Evolutionary conservation across 2,329 filamentous ascomycete genomes (phyloP).

Genomic region (Sporothrix protearum): DNA sequence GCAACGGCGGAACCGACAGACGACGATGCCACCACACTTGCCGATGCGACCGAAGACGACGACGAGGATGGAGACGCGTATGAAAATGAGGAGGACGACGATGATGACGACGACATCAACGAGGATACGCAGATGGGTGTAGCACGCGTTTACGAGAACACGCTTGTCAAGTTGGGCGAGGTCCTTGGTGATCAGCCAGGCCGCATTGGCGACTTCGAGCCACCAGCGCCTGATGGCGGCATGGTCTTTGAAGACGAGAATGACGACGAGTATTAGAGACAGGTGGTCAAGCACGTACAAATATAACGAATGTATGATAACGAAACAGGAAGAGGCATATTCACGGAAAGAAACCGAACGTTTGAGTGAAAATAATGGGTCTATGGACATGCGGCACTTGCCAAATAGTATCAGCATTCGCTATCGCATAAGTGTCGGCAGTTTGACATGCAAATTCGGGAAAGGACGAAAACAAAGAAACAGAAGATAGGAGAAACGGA

Average conservation of each 20-base stretch:
- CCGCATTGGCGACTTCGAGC: constrained; percentile 20
- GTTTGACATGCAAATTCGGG: background rate
- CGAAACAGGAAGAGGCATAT: background rate
- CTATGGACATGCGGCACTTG: background rate
- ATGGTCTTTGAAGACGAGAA: constrained; percentile 13
- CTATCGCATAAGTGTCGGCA: background rate
- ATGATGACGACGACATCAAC: constrained; percentile 36
- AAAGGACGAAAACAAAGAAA: too few species aligned
- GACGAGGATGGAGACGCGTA: background rate
- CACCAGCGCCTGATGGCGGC: background rate
- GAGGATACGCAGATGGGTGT: constrained; percentile 60
- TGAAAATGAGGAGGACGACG: constrained; percentile 34
- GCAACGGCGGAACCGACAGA: constrained; percentile 34
- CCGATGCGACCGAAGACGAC: background rate
- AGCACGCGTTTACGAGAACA: constrained; percentile 74
- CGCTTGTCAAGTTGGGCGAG: constrained; percentile 70
- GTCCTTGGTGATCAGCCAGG: constrained; percentile 49
- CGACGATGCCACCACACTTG: background rate
- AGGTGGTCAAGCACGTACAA: too few species aligned
- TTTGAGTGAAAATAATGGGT: background rate
- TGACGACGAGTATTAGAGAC: constrained; percentile 17
- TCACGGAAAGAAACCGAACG: background rate
- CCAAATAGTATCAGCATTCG: background rate
- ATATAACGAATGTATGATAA: constrained; percentile 7
- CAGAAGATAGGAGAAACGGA: too few species aligned